Percentiles rank a stretch among this genome's conserved stretches.
These are phyloP conservation scores for Rossbeevera mucosa DNA, from an alignment of 768 basidiomycete species.

Conservation along the genomic window DNA sequence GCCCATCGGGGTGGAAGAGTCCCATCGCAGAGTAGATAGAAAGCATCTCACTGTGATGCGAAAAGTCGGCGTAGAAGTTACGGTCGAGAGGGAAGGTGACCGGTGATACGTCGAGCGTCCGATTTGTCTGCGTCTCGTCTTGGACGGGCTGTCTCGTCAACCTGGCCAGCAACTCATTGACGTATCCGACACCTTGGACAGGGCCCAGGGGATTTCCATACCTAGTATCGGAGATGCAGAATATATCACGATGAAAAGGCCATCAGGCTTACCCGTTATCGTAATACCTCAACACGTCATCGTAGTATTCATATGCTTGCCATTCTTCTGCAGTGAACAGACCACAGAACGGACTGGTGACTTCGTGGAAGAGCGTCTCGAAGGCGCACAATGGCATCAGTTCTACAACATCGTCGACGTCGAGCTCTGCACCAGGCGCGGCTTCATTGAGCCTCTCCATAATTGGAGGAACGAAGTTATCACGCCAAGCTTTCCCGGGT, in stretches of 20 bases:
- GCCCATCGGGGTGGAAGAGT: conserved; percentile 37
- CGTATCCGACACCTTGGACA: conserved; percentile 81
- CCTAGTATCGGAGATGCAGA: conserved; percentile 31
- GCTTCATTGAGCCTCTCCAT: conserved; percentile 54
- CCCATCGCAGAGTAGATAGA: conserved; percentile 67
- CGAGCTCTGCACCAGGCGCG: conserved; percentile 60
- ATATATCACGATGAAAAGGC: not conserved
- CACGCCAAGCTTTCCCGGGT: conserved; percentile 50
- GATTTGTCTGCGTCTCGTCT: conserved; percentile 74
- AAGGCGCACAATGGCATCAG: conserved; percentile 78
- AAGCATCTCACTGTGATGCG: conserved; percentile 83
- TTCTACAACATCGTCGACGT: conserved; percentile 46
- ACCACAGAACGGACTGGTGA: conserved; percentile 61
- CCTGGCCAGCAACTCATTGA: conserved; percentile 82
- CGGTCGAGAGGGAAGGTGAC: conserved; percentile 70
- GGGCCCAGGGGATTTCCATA: conserved; percentile 66
- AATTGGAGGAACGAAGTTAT: conserved; percentile 51
- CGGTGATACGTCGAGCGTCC: conserved; percentile 59
- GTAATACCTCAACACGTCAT: conserved; percentile 77
- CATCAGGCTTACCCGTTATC: conserved; percentile 52
- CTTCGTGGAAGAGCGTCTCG: conserved; percentile 53
- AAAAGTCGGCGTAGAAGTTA: conserved; percentile 73
- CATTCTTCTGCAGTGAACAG: conserved; percentile 66
- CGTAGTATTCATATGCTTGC: conserved; percentile 59
- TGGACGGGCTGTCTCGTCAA: conserved; percentile 58